A percentile compares a stretch with the other conserved stretches of the same genome.
Conservation (phyloP, 441 rosid species). For the Pelargonium australe region DNA sequence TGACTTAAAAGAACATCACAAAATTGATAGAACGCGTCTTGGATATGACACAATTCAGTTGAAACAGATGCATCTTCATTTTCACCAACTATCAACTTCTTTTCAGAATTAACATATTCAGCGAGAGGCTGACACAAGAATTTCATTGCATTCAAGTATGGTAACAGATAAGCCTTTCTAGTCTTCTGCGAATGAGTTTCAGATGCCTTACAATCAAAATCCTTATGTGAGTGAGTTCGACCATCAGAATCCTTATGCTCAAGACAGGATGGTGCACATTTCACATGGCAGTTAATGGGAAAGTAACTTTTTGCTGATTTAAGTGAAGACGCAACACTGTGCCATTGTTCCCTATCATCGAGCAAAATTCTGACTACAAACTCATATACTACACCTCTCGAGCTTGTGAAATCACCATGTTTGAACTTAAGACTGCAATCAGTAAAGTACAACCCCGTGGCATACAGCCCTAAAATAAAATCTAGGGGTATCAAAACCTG, state of each 20-base stretch:
- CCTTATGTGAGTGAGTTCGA: slow-evolving; percentile 18
- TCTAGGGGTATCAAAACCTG: slow-evolving; percentile 51
- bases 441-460: slow-evolving; percentile 45
- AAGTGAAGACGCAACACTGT: slow-evolving; percentile 41
- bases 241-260: slow-evolving; percentile 20
- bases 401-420: slow-evolving; percentile 28
- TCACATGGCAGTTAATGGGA: slow-evolving; percentile 22
- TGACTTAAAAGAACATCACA: slow-evolving; percentile 40
- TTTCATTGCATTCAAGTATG: slow-evolving; percentile 52
- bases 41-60: slow-evolving; percentile 40
- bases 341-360: slow-evolving; percentile 37
- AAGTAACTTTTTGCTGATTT: slow-evolving; percentile 38
- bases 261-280: slow-evolving; percentile 17
- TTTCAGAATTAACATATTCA: slow-evolving; percentile 53
- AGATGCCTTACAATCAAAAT: slow-evolving; percentile 19
- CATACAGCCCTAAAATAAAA: slow-evolving; percentile 65
- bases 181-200: slow-evolving; percentile 28
- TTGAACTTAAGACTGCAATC: slow-evolving; percentile 30
- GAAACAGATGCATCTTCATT: slow-evolving; percentile 33
- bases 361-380: slow-evolving; percentile 36
- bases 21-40: slow-evolving; percentile 51
- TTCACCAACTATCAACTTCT: slow-evolving; percentile 47
- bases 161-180: slow-evolving; percentile 31
- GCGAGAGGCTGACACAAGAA: slow-evolving; percentile 84
- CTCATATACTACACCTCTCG: slow-evolving; percentile 33